Evolutionary conservation across 1,284 basidiomycete genomes (phyloP), one percentile per base, ranked within the genome.

Genomic region (Gomphus bonarii): DNA sequence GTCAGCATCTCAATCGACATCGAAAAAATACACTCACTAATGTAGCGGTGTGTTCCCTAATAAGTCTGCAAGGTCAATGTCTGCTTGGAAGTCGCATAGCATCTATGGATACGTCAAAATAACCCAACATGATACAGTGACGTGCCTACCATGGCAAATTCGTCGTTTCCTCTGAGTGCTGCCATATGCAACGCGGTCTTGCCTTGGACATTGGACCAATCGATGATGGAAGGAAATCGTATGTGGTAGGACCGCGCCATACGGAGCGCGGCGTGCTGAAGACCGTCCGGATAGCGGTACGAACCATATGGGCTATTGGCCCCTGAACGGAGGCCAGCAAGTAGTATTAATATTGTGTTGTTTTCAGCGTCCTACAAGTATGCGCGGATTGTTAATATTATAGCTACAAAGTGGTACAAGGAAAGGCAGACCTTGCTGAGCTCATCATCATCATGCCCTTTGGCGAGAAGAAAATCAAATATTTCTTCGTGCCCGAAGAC

Each of bases 1-100:
- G 40, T 52, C 18, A 58, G 18, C 25, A 53, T 16, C 5, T 38
- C 30, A 52, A 44, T 14, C n/a, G n/a, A 47, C 22, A 12, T 42
- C 42, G n/a, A 12, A 38, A n/a, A 54, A 11, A 28, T 4, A 40
- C 18, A 35, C 87, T 70, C 67, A 93, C 90, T 93, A 94, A 68
- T 98, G 95, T 54, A 97, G 72, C 14, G 95, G 85, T 0, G 92
- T 91, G 66, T 97, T 95, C 33, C 95, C 95, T 68, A 88, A 82
- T 58, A 91, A 81, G 72, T 97, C 94, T 9, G 91, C 78, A 54
- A 95, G 72, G 70, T 95, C 87, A 59, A 88, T 76, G 69, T 97
- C 92, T 14, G 93, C 92, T 3, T 85, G 91, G 18, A 91, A 70
- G 67, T 95, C 91, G 66, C 89, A 88, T 43, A 97, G 75, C 79